Evolutionary conservation across 2,329 filamentous ascomycete species (phyloP).

Genomic region (Pyrenochaeta sp.): DNA sequence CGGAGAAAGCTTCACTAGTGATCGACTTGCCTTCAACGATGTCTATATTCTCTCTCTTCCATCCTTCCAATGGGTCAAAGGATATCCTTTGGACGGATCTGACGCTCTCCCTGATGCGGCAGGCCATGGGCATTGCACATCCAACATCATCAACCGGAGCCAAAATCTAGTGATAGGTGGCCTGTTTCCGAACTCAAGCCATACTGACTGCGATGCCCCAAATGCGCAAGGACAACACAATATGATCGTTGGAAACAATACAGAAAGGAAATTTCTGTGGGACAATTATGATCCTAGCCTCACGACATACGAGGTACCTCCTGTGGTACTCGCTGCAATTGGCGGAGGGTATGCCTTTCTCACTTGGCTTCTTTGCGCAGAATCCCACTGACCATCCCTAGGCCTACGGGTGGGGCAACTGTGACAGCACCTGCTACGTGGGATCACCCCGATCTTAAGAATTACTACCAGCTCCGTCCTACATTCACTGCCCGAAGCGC

Average conservation of each 20-base stretch:
- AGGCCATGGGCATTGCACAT: constrained; percentile 63
- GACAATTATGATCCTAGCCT: constrained; percentile 59
- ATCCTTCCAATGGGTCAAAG: constrained; percentile 69
- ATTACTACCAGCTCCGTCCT: constrained; percentile 63
- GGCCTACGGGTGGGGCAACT: constrained; percentile 62
- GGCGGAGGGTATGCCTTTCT: constrained; percentile 44
- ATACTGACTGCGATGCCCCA: constrained; percentile 60
- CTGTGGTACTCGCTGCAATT: constrained; percentile 58
- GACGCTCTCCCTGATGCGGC: constrained; percentile 40
- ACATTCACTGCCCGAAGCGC: constrained; percentile 57
- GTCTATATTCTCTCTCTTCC: constrained; percentile 69
- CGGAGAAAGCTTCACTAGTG: constrained; percentile 60
- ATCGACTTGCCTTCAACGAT: constrained; percentile 65
- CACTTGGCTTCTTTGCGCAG: constrained; percentile 9
- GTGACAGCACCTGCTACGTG: constrained; percentile 60
- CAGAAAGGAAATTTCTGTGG: constrained; percentile 57
- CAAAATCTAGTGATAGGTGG: constrained; percentile 72
- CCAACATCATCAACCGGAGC: constrained; percentile 63
- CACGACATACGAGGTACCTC: constrained; percentile 63
- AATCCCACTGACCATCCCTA: constrained; percentile 25
- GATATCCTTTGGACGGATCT: constrained; percentile 54
- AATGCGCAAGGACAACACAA: constrained; percentile 64
- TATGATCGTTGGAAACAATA: constrained; percentile 60
- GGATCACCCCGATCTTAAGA: constrained; percentile 58
- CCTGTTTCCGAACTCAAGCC: constrained; percentile 56